Conservation (phyloP, 2,329 filamentous ascomycete species). For the Phaeosphaeria sp. region DNA sequence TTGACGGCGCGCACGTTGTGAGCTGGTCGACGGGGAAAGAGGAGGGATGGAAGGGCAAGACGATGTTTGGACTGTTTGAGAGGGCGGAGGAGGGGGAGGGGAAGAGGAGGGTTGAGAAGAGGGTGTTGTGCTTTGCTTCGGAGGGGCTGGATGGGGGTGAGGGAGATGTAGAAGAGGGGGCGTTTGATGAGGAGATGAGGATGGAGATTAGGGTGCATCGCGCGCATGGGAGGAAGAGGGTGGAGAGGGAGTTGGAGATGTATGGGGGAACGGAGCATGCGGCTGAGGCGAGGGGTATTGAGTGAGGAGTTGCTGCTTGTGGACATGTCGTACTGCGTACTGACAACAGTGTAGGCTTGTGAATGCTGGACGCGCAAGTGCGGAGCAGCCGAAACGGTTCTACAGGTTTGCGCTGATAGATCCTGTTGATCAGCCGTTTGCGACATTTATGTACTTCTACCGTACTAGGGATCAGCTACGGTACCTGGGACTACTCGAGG, state of each 20-base stretch:
- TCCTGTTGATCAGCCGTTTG: conserved; percentile 56
- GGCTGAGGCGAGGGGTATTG: conserved; percentile 27
- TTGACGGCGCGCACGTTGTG: conserved; percentile 47
- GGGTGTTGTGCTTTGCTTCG: conserved; percentile 48
- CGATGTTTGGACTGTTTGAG: conserved; percentile 53
- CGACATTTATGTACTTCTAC: conserved; percentile 52
- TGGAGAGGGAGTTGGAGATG: conserved; percentile 36
- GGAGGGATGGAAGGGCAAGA: conserved; percentile 53
- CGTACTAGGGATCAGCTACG: conserved; percentile 38
- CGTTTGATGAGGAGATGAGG: conserved; percentile 32
- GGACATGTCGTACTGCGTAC: conserved; percentile 1
- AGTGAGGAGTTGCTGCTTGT: conserved; percentile 29
- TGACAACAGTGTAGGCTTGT: conserved; percentile 39
- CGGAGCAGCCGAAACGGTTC: conserved; percentile 51
- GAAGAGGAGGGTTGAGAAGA: conserved; percentile 47
- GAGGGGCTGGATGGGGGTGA: conserved; percentile 14
- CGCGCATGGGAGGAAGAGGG: conserved; percentile 49
- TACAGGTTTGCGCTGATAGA: conserved; percentile 60
- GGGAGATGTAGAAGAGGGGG: conserved; percentile 16
- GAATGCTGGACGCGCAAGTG: conserved; percentile 46
- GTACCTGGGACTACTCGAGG: conserved; percentile 28
- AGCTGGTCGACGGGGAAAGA: conserved; percentile 54
- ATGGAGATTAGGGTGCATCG: conserved; percentile 54
- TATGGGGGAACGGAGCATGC: conserved; percentile 29
- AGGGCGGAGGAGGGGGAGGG: conserved; percentile 35